Evolutionary conservation across 805 yeast genomes (phyloP), one percentile per base, ranked within the genome.

Genomic region (Vanderwaltozyma polyspora): DNA sequence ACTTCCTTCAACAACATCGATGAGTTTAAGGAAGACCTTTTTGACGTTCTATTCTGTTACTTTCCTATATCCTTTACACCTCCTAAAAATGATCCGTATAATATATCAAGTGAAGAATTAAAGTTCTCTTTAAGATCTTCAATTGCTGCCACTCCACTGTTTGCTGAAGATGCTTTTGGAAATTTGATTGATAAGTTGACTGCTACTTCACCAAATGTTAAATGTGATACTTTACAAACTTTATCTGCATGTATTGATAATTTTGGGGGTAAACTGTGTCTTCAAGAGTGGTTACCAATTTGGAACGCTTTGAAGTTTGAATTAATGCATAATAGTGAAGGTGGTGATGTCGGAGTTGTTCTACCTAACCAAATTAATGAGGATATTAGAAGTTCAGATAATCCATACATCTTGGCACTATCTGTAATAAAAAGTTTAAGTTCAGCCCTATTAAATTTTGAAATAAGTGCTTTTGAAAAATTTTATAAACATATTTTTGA

Each of bases 31-130:
- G 79, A 79, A 43, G 84, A 82, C 8, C 55, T 91, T 39, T 93
- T 87, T 52, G 98, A 91, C 52, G 74, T 81, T 24, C 66, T 84
- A 27, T 93, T 89, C 53, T 91, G 98, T 57, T 91, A 91, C 60
- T 91, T 89, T 62, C 99, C 99, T 10, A 87, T 91, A 28, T 81
- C 95, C 1, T 91, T 93, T 60, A 77, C 76, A 38, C 95, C 97
- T 1, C 95, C 97, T 3, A 72, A 76, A 31, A 64, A 68, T 44
- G 83, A 83, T 54, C 95, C 89, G 47, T 85, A 86, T 53, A 74
- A 77, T 41, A 81, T 85, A 43, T 74, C 94, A 0, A 73, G 85
- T 1, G 71, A 67, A 1, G 81, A 85, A 35, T 64, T 93, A 44
- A 84, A 83, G 50, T 29, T 48, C 9, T 67, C 72, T 6, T 62